phyloP scores from a whole-genome alignment of 805 yeast species.

The Yarrowia divulgata region DNA sequence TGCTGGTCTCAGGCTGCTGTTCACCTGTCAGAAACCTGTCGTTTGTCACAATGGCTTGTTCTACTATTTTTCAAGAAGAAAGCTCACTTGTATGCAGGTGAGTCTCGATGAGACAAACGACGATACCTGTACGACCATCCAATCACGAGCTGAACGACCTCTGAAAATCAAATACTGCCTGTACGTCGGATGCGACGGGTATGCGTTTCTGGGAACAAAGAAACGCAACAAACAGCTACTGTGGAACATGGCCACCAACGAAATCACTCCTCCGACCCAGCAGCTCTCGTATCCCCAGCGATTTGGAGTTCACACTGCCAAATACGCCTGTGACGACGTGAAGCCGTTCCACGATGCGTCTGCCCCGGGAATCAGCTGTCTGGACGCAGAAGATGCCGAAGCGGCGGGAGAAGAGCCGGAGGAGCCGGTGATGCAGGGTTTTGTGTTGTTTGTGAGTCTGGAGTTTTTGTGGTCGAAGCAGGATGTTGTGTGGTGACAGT shows the following conservation, averaged over 20 bases:
- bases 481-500: too few relatives aligned
- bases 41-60: not conserved
- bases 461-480: not conserved
- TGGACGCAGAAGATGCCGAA: not conserved
- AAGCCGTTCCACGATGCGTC: not conserved
- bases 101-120: not conserved
- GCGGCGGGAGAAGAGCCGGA: not conserved
- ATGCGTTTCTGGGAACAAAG: not conserved
- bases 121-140: too few relatives aligned
- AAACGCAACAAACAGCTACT: not conserved
- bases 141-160: not conserved
- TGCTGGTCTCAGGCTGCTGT: not conserved
- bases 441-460: not conserved
- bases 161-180: not conserved
- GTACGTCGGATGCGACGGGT: not conserved
- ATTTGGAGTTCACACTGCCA: not conserved
- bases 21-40: not conserved
- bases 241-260: not conserved
- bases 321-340: not conserved
- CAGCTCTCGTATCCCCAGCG: not conserved
- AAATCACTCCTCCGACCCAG: not conserved
- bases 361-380: not conserved
- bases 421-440: not conserved
- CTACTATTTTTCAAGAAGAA: not conserved
- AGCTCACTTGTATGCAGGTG: not conserved